Base-by-base conservation (phyloP, 306 rosid species). In the Vigna radiata region DNA sequence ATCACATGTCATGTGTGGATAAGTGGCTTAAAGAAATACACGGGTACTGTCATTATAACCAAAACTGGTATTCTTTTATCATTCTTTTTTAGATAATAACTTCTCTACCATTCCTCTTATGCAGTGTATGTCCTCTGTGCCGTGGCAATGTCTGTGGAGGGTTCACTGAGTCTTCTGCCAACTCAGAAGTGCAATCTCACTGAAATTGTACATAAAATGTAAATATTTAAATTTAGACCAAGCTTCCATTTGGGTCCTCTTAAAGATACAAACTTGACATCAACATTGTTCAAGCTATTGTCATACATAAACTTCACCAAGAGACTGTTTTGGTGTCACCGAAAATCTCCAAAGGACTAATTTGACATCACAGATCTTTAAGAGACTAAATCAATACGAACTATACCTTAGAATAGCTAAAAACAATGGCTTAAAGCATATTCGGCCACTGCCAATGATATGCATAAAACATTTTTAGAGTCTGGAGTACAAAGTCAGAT, bases 21-120 rank as follows among this genome's bases (percentile, higher is more conserved):
- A 96, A 96, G 89, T 96, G 99, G 99, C 95, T 96, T 15, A 96
- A 89, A 78, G 99, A 96, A 90, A 92, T 96, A 72, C 98, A 96
- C 15, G 97, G 98, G 99, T 96, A 90, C 16, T 17, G 68, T 58
- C 68, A 46, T 18, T 76, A 54, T 68, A 27, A 76, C 60, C 39
- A 23, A 58, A 36, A 68, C 43, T 21, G 46, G 23, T 8, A 65
- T 54, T 54, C 52, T 58, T 67, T 25, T 46, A 44, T 70, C 54
- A 25, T 50, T 63, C 23, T 63, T 70, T 41, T 70, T 70, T 17
- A 44, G 65, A 43, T 66, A 76, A 67, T 75, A 55, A 48, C 67
- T 52, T 39, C 70, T 52, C 44, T 36, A 46, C 41, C 49, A 72
- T 47, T 55, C 54, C 67, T 50, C 44, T 72, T 66, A 74, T 72